These are phyloP conservation scores for Bryoerythrophyllum caledonicum DNA, from an alignment of 225 moss, liverwort and hornwort species.

Conservation along the genomic window DNA sequence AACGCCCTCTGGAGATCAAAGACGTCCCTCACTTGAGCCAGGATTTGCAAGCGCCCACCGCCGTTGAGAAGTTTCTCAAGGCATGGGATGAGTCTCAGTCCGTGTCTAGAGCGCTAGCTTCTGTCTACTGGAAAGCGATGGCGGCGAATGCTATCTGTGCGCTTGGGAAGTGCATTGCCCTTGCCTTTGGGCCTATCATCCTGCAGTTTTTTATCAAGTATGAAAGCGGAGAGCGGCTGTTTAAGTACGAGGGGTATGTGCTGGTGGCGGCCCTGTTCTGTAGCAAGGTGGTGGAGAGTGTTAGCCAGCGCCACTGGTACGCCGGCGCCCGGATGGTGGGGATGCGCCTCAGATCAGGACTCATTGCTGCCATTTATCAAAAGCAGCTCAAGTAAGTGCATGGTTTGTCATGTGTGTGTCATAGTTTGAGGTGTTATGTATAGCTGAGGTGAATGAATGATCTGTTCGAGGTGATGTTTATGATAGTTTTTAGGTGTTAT, in stretches of 20 bases:
- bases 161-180: slow-evolving; percentile 32
- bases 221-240: slow-evolving; percentile 37
- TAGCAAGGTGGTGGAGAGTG: slow-evolving; percentile 49
- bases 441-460: too few relatives aligned
- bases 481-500: too few relatives aligned
- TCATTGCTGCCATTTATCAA: slow-evolving; percentile 50
- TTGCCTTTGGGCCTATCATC: slow-evolving; percentile 44
- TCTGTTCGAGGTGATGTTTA: too few relatives aligned
- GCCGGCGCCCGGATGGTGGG: slow-evolving; percentile 40
- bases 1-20: slow-evolving; percentile 34
- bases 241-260: slow-evolving; percentile 41
- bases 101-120: slow-evolving; percentile 32
- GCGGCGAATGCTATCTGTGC: slow-evolving; percentile 35
- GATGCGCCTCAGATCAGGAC: slow-evolving; percentile 44
- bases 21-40: slow-evolving; percentile 45
- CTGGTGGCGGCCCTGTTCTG: slow-evolving; percentile 43
- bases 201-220: slow-evolving; percentile 34
- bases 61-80: slow-evolving; percentile 30
- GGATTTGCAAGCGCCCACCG: slow-evolving; percentile 25
- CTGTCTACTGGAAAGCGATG: slow-evolving; percentile 51
- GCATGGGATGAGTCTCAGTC: slow-evolving; percentile 39
- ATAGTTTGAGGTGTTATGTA: too few relatives aligned
- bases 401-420: too few relatives aligned
- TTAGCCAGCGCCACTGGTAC: slow-evolving; percentile 55
- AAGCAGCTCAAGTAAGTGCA: slow-evolving; percentile 53